These are phyloP conservation scores for Globisporangium alternatum DNA, from an alignment of 352 stramenopile genomes.

Conservation along the genomic window DNA sequence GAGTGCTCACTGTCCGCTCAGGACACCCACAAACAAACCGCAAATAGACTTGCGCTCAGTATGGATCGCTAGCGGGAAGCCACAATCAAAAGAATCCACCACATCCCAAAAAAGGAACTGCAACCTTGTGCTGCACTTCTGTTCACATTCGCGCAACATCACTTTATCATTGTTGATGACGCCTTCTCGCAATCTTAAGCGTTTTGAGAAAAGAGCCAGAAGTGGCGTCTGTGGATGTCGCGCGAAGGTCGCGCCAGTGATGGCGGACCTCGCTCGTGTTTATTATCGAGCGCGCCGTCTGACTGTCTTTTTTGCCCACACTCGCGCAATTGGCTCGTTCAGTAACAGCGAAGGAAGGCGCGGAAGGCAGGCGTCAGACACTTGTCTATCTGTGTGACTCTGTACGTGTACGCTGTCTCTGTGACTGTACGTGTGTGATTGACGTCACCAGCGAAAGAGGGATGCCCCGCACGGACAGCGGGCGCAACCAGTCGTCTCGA, in stretches of 20 bases:
- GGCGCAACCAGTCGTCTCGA: constrained; percentile 24
- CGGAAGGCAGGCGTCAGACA: not conserved
- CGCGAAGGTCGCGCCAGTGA: constrained; percentile 11
- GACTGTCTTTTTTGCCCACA: not conserved
- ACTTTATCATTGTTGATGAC: not conserved
- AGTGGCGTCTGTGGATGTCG: not conserved
- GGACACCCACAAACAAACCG: not conserved
- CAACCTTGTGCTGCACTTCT: not conserved
- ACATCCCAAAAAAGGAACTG: not conserved
- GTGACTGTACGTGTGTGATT: not conserved
- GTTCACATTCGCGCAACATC: not conserved
- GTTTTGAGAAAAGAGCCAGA: constrained; percentile 13
- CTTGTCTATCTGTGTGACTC: not conserved
- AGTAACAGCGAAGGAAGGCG: not conserved
- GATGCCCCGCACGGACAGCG: constrained; percentile 23
- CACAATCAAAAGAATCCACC: constrained; percentile 1
- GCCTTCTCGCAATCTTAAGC: not conserved
- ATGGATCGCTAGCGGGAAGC: not conserved
- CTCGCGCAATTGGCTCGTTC: not conserved
- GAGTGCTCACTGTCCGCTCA: not conserved
- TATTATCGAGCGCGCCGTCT: not conserved
- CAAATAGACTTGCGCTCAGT: not conserved
- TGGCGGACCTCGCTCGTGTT: no score
- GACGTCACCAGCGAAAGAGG: constrained; percentile 1
- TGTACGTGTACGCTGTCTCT: not conserved